Evolutionary conservation across 345 rosid species (phyloP).

Genomic region (Boechera stricta): DNA sequence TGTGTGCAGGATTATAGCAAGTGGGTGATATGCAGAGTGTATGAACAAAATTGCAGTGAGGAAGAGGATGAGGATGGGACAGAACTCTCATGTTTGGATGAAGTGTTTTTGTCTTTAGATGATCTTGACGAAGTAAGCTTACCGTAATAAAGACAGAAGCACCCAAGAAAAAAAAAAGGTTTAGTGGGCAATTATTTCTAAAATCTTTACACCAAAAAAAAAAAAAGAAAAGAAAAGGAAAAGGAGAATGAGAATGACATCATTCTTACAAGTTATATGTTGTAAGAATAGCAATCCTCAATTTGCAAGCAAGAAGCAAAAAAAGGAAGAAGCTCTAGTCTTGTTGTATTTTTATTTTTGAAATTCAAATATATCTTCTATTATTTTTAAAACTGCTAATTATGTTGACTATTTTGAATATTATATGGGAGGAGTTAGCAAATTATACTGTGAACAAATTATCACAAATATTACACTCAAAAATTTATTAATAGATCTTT

Average conservation of each 20-base stretch:
- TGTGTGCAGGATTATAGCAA: slow-evolving; percentile 71
- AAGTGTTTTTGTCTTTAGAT: slow-evolving; percentile 89
- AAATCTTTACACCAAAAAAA: slow-evolving; percentile 36
- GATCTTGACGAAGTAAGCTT: slow-evolving; percentile 94
- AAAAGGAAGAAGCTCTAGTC: slow-evolving; percentile 24
- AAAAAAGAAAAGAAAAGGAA: background rate
- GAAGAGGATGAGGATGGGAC: slow-evolving; percentile 59
- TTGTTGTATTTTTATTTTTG: slow-evolving; percentile 32
- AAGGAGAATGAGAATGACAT: slow-evolving; percentile 39
- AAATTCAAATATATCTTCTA: slow-evolving; percentile 28
- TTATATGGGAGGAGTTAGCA: background rate
- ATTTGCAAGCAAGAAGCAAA: slow-evolving; percentile 39
- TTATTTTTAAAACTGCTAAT: slow-evolving; percentile 5
- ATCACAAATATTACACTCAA: background rate
- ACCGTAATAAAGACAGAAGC: slow-evolving; percentile 52
- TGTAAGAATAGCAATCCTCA: slow-evolving; percentile 40
- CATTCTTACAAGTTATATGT: slow-evolving; percentile 44
- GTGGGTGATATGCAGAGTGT: slow-evolving; percentile 92
- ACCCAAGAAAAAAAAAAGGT: slow-evolving; percentile 27
- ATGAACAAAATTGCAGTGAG: slow-evolving; percentile 53
- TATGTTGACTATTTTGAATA: background rate
- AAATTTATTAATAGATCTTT: background rate
- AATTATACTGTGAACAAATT: background rate
- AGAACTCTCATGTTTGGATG: slow-evolving; percentile 94
- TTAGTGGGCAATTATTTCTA: slow-evolving; percentile 48